phyloP scores from a whole-genome alignment of 768 basidiomycete species.

The Lactarius deliciosus region DNA sequence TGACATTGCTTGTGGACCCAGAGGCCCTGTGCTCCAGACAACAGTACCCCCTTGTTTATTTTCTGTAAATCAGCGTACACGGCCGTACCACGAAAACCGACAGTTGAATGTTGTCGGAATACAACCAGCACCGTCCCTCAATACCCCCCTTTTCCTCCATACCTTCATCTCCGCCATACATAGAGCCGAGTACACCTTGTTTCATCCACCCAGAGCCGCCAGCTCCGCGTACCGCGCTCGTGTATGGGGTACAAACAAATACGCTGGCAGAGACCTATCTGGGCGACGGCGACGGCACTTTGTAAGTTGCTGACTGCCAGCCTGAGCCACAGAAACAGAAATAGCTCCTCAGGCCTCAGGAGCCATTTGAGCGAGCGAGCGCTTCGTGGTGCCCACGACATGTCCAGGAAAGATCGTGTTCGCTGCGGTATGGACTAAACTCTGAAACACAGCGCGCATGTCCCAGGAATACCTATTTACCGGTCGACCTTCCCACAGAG shows the following conservation, averaged over 20 bases:
- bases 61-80: background rate
- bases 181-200: background rate
- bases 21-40: background rate
- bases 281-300: background rate
- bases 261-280: background rate
- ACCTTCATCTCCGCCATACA: background rate
- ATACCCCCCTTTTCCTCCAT: background rate
- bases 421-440: background rate
- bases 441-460: background rate
- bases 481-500: background rate
- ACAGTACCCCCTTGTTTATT: background rate
- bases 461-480: background rate
- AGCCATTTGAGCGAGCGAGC: background rate
- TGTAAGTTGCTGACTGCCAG: background rate
- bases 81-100: background rate
- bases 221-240: too few species aligned
- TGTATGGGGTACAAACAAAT: too few species aligned
- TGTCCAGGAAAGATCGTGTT: background rate
- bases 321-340: background rate
- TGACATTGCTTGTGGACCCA: background rate
- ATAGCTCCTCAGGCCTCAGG: too few species aligned
- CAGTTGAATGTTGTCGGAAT: too few species aligned
- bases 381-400: background rate
- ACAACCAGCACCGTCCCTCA: background rate
- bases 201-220: background rate